phyloP scores from a whole-genome alignment of 768 basidiomycete genomes.

The Naganishia friedmannii region DNA sequence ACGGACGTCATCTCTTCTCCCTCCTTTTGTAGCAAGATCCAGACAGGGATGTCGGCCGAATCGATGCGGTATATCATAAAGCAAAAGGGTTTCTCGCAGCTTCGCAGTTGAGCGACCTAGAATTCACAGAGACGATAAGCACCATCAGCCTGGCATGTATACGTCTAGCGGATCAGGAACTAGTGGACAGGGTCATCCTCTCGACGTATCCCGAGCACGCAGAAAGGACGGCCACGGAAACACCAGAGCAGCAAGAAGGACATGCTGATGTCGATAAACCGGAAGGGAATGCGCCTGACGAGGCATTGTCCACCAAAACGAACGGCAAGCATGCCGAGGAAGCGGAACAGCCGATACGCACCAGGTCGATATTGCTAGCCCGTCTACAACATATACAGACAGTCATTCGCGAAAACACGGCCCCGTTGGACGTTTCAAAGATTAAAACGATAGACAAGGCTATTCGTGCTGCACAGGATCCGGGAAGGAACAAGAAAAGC shows the following conservation, averaged over 20 bases:
- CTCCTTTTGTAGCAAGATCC: slow-evolving; percentile 59
- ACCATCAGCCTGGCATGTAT: slow-evolving; percentile 17
- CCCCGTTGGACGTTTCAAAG: slow-evolving; percentile 72
- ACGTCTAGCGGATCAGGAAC: slow-evolving; percentile 38
- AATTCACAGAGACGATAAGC: slow-evolving; percentile 58
- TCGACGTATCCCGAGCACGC: slow-evolving; percentile 14
- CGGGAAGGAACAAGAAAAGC: slow-evolving; percentile 65
- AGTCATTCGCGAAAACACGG: slow-evolving; percentile 60
- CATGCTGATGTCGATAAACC: not conserved
- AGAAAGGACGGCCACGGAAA: slow-evolving; percentile 29
- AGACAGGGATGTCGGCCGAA: slow-evolving; percentile 56
- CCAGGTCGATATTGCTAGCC: not conserved
- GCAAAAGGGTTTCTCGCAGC: slow-evolving; percentile 68
- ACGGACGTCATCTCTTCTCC: not conserved
- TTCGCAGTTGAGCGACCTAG: slow-evolving; percentile 85
- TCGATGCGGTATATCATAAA: slow-evolving; percentile 63
- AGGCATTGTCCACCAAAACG: slow-evolving; percentile 45
- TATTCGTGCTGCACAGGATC: slow-evolving; percentile 85
- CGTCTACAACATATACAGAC: slow-evolving; percentile 35
- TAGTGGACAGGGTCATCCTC: slow-evolving; percentile 48
- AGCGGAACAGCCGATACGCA: not conserved
- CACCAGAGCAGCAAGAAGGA: slow-evolving; percentile 19
- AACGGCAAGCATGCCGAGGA: slow-evolving; percentile 1
- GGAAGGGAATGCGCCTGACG: slow-evolving; percentile 44
- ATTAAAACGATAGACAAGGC: slow-evolving; percentile 87